Percentiles rank a stretch among this genome's conserved stretches.
These are phyloP conservation scores for Alternaria angustiovoidea DNA, from an alignment of 2,329 filamentous ascomycete species.

Conservation along the genomic window DNA sequence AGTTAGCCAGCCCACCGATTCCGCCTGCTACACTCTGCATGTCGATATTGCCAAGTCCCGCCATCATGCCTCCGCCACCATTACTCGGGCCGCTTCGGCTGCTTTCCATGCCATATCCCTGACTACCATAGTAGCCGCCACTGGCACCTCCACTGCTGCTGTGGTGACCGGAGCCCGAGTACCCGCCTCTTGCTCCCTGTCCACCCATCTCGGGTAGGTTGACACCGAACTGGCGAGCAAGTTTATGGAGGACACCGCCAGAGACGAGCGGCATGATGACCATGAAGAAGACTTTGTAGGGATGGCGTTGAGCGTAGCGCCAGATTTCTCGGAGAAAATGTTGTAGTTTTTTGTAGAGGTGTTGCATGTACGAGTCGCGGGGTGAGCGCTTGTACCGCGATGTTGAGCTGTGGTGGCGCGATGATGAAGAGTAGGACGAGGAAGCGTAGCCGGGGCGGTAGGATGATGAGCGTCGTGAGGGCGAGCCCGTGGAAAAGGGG, in stretches of 20 bases:
- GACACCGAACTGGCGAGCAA: slow-evolving; percentile 82
- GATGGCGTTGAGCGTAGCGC: slow-evolving; percentile 82
- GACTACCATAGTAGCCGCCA: slow-evolving; percentile 56
- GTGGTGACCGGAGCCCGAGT: slow-evolving; percentile 27
- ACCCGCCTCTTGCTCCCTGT: slow-evolving; percentile 32
- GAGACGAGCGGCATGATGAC: slow-evolving; percentile 88
- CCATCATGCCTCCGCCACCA: slow-evolving; percentile 37
- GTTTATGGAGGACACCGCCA: slow-evolving; percentile 79
- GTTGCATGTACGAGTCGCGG: slow-evolving; percentile 78
- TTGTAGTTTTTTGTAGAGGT: slow-evolving; percentile 77
- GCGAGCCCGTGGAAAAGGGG: slow-evolving; percentile 35
- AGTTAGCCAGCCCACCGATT: slow-evolving; percentile 56
- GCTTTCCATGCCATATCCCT: slow-evolving; percentile 52
- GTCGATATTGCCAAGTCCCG: slow-evolving; percentile 37
- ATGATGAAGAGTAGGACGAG: slow-evolving; percentile 39
- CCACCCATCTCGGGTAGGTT: slow-evolving; percentile 68
- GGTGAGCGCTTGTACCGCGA: slow-evolving; percentile 82
- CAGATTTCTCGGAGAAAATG: slow-evolving; percentile 81
- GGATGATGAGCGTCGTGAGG: slow-evolving; percentile 32
- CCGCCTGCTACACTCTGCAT: slow-evolving; percentile 44
- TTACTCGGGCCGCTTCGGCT: slow-evolving; percentile 35
- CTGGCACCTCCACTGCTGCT: not conserved
- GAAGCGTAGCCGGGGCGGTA: slow-evolving; percentile 42
- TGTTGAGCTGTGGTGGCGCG: slow-evolving; percentile 60
- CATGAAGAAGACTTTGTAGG: slow-evolving; percentile 87